Evolutionary conservation across 129 eudicot species (phyloP), one percentile per base, ranked within the genome.

Genomic region (Lactuca saligna): DNA sequence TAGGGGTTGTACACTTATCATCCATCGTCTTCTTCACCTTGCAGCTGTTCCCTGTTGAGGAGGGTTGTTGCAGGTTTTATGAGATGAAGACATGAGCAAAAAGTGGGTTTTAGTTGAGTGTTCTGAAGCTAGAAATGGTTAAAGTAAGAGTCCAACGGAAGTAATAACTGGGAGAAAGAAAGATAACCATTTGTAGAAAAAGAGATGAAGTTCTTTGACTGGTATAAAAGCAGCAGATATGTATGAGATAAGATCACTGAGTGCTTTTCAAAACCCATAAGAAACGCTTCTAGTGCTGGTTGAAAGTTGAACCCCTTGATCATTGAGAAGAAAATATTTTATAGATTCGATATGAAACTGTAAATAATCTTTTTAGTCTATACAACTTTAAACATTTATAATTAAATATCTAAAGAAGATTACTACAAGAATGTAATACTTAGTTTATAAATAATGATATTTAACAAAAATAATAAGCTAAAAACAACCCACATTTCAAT

Each of bases 1-100:
- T 88, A 7, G 96, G 96, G 5, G 96, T 88, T 0, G 85, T 76
- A 59, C 91, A 88, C 3, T 63, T 82, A 54, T 60, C 74, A 69
- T 56, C 55, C 74, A 55, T 69, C 54, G 56, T 69, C 63, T 54
- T 68, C 54, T 20, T 66, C 70, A 51, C 31, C 11, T 66, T 49
- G 57, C 25, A 54, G 1, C 34, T 70, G 37, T 34, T 74, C 68
- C 64, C 57, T 65, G 69, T 63, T 8, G 25, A 48, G 75, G 16
- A 48, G 75, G 81, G 41, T 62, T 63, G 34, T 78, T 63, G 78
- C 78, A 32, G 76, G 66, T 54, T 67, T 77, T 80, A 25, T 71
- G 65, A 42, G 72, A 70, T 60, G 91, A 83, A 70, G 80, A 76
- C 88, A 86, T 85, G 70, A 66, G 31, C 41, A 65, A 48, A 44